Evolutionary conservation across 1,139 yeast genomes (phyloP).

Genomic region (Kurtzmaniella quercitrusa): DNA sequence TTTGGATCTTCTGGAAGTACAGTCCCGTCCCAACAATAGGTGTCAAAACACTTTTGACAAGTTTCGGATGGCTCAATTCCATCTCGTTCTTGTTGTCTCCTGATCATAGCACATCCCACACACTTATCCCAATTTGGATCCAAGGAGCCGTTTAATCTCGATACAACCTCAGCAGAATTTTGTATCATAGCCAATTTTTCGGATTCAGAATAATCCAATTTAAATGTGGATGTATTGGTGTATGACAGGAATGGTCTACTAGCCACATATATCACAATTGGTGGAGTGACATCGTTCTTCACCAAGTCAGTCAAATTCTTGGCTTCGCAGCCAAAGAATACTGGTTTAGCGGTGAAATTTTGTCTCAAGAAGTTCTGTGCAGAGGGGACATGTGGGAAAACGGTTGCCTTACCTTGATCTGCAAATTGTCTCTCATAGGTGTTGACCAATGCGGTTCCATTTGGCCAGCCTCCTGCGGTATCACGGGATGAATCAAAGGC

Average conservation of each 20-base stretch:
- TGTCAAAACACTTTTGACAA: slow-evolving; percentile 34
- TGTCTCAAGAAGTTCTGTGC: slow-evolving; percentile 26
- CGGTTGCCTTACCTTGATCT: slow-evolving; percentile 49
- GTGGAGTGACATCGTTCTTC: slow-evolving; percentile 33
- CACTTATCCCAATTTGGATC: slow-evolving; percentile 39
- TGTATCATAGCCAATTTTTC: slow-evolving; percentile 36
- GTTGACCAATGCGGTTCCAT: slow-evolving; percentile 23
- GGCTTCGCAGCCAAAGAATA: slow-evolving; percentile 45
- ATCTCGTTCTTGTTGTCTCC: slow-evolving; percentile 40
- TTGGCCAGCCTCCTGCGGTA: slow-evolving; percentile 26
- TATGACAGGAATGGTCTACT: slow-evolving; percentile 37
- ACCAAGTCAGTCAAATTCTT: slow-evolving; percentile 31
- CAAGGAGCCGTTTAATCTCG: slow-evolving; percentile 29
- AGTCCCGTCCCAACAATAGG: slow-evolving; percentile 42
- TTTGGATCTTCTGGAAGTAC: slow-evolving; percentile 2
- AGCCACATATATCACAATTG: slow-evolving; percentile 36
- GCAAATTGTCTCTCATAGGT: slow-evolving; percentile 67
- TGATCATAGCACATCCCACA: slow-evolving; percentile 41
- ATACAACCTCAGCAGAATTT: slow-evolving; percentile 35
- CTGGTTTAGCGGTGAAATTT: slow-evolving; percentile 39
- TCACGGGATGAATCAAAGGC: slow-evolving; percentile 38
- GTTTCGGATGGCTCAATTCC: slow-evolving; percentile 35
- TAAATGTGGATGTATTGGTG: slow-evolving; percentile 35
- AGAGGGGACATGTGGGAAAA: slow-evolving; percentile 83
- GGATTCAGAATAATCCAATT: slow-evolving; percentile 28